These are phyloP conservation scores for Apiospora saccharicola DNA, from an alignment of 2,329 filamentous ascomycete species.

Conservation along the genomic window DNA sequence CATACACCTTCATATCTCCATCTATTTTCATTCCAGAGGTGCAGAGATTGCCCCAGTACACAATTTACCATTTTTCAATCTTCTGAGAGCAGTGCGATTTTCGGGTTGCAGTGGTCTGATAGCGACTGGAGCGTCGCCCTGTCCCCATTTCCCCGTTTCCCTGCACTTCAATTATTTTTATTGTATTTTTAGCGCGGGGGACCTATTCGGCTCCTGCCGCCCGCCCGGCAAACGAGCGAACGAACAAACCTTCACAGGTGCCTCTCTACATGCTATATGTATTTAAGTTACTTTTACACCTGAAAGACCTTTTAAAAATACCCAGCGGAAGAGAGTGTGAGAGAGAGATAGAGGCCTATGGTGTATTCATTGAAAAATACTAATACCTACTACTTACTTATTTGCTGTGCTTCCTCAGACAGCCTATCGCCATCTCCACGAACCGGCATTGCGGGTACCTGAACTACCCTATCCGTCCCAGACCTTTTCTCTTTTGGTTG, in stretches of 20 bases:
- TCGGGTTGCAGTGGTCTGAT: slow-evolving; percentile 4
- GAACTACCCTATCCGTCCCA: slow-evolving; percentile 19
- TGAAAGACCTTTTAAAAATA: not conserved
- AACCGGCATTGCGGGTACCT: slow-evolving; percentile 19
- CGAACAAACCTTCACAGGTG: slow-evolving; percentile 14
- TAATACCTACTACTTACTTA: not conserved
- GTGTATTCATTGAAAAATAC: too few relatives aligned
- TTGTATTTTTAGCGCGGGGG: slow-evolving; percentile 16
- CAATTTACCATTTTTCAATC: not conserved
- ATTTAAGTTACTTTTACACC: not conserved
- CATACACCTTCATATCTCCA: not conserved
- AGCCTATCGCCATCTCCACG: slow-evolving; percentile 1
- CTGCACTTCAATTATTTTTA: not conserved
- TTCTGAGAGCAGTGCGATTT: not conserved
- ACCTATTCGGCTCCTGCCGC: slow-evolving; percentile 15
- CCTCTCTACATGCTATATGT: not conserved
- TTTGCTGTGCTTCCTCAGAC: slow-evolving; percentile 11
- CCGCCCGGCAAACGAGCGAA: slow-evolving; percentile 14
- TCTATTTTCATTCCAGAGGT: not conserved
- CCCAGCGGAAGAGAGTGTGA: too few relatives aligned
- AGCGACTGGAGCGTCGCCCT: not conserved
- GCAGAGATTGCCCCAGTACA: not conserved
- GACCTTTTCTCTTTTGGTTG: slow-evolving; percentile 16
- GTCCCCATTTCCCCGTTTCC: slow-evolving; percentile 14
- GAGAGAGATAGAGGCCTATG: not conserved